phyloP scores from a whole-genome alignment of 805 yeast species.

The Sugiyamaella marilandica region DNA sequence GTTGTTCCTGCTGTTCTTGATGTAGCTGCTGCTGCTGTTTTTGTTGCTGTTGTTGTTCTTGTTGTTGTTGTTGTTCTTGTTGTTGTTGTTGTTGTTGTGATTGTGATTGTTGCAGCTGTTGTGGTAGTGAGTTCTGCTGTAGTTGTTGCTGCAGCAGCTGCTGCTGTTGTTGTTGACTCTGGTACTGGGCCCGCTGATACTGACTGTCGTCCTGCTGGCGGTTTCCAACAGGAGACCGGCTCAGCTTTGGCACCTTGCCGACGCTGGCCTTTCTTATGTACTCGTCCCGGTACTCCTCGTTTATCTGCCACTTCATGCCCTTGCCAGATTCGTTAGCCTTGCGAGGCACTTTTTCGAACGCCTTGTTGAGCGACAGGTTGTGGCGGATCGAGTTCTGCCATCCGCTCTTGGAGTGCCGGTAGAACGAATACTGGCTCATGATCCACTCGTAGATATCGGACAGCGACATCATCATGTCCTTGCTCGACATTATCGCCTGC shows the following conservation, averaged over 20 bases:
- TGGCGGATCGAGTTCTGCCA: conserved; percentile 99
- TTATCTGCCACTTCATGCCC: conserved; percentile 98
- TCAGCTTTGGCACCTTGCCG: conserved; percentile 39
- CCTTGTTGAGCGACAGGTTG: conserved; percentile 88
- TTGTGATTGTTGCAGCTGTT: conserved; percentile 3
- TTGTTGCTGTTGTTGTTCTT: conserved; percentile 3
- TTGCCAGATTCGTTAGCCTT: conserved; percentile 96
- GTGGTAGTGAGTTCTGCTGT: conserved; percentile 5
- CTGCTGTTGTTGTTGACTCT: conserved; percentile 10
- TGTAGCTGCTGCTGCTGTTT: conserved; percentile 23
- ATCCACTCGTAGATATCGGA: conserved; percentile 94
- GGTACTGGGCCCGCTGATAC: not conserved
- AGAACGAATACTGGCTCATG: conserved; percentile 79
- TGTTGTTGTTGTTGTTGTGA: conserved; percentile 12
- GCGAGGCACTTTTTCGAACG: conserved; percentile 95
- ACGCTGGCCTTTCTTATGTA: conserved; percentile 73
- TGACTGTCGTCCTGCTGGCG: conserved; percentile 15
- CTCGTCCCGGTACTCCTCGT: conserved; percentile 77
- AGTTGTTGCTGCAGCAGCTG: conserved; percentile 11
- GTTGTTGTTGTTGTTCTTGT: conserved; percentile 12
- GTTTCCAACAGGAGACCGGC: conserved; percentile 9
- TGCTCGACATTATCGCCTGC: conserved; percentile 86
- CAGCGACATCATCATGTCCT: conserved; percentile 81
- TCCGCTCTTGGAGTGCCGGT: conserved; percentile 86
- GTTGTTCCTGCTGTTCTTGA: not conserved